Percentiles rank a stretch among this genome's conserved stretches.
These are phyloP conservation scores for Boletus sensibilis DNA, from an alignment of 768 basidiomycete species.

Conservation along the genomic window DNA sequence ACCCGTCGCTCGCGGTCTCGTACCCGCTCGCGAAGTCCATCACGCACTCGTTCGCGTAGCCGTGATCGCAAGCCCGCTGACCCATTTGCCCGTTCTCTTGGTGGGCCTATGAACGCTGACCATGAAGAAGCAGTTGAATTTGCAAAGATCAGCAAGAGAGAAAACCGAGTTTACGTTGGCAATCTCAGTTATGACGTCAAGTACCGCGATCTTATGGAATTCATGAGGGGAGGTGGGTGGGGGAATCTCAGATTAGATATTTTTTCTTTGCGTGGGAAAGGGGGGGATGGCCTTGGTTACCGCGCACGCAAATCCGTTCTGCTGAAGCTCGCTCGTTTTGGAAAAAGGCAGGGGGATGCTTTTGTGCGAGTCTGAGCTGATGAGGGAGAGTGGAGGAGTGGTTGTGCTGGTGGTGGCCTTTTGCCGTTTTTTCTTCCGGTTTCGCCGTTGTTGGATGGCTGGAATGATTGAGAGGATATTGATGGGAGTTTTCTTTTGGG, in stretches of 20 bases:
- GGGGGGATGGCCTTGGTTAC: slow-evolving; percentile 31
- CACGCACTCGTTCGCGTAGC: slow-evolving; percentile 50
- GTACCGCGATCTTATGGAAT: slow-evolving; percentile 98
- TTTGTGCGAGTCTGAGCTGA: slow-evolving; percentile 36
- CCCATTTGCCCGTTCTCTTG: slow-evolving; percentile 74
- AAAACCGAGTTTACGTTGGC: slow-evolving; percentile 98
- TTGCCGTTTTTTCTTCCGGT: slow-evolving; percentile 40
- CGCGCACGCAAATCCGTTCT: slow-evolving; percentile 35
- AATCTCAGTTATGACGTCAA: slow-evolving; percentile 99
- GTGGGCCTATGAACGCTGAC: slow-evolving; percentile 86
- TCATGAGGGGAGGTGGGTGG: slow-evolving; percentile 99
- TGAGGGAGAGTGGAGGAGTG: slow-evolving; percentile 35
- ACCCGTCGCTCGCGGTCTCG: slow-evolving; percentile 59
- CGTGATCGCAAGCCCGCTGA: slow-evolving; percentile 62
- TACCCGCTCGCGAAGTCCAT: slow-evolving; percentile 58
- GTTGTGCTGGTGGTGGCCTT: slow-evolving; percentile 37
- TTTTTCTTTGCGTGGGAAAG: slow-evolving; percentile 47
- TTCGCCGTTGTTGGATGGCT: slow-evolving; percentile 47
- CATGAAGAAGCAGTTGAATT: slow-evolving; percentile 96
- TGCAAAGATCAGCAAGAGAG: slow-evolving; percentile 93
- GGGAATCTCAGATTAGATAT: slow-evolving; percentile 61
- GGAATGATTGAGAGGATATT: slow-evolving; percentile 80
- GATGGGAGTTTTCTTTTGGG: slow-evolving; percentile 90
- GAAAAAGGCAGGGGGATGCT: slow-evolving; percentile 34
- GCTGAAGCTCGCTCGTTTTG: slow-evolving; percentile 35